Conservation (phyloP, 2,329 filamentous ascomycete species). For the Phyllosticta paracitricarpa region DNA sequence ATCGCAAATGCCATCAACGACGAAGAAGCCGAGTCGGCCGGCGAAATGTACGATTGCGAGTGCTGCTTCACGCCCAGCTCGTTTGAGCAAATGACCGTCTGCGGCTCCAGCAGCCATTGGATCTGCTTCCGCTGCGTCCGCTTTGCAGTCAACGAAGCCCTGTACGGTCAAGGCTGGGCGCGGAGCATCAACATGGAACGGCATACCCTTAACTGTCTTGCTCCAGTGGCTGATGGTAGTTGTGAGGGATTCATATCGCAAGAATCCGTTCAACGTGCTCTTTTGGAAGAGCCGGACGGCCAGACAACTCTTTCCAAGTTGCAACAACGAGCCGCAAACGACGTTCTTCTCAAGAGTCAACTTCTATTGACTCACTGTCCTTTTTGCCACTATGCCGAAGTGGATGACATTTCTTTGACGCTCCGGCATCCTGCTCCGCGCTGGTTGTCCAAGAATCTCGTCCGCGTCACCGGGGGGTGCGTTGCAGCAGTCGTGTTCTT, state of each 20-base stretch:
- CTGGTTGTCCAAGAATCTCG: constrained; percentile 19
- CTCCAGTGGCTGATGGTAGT: constrained; percentile 49
- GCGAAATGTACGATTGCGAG: constrained; percentile 55
- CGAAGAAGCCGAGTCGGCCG: constrained; percentile 36
- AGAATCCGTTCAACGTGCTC: constrained; percentile 60
- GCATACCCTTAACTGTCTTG: constrained; percentile 74
- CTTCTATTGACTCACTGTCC: constrained; percentile 75
- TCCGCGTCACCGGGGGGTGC: constrained; percentile 24
- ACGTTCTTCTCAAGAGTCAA: constrained; percentile 61
- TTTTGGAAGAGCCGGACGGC: constrained; percentile 59
- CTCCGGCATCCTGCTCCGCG: background rate
- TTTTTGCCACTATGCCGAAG: constrained; percentile 85
- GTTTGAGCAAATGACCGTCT: constrained; percentile 68
- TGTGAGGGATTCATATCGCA: constrained; percentile 66
- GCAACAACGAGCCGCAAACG: constrained; percentile 68
- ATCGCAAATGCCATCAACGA: constrained; percentile 39
- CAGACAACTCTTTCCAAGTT: constrained; percentile 63
- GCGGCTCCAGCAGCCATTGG: constrained; percentile 57
- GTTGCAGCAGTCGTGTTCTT: background rate
- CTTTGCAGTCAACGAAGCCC: constrained; percentile 70
- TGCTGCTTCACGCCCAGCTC: constrained; percentile 65
- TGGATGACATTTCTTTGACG: constrained; percentile 44
- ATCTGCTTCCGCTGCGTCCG: constrained; percentile 77
- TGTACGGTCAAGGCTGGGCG: constrained; percentile 89
- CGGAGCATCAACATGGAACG: constrained; percentile 63